Percentiles rank a stretch among this genome's conserved stretches.
Evolutionary conservation across 805 yeast species (phyloP).

Genomic region (Pichia membranifaciens): DNA sequence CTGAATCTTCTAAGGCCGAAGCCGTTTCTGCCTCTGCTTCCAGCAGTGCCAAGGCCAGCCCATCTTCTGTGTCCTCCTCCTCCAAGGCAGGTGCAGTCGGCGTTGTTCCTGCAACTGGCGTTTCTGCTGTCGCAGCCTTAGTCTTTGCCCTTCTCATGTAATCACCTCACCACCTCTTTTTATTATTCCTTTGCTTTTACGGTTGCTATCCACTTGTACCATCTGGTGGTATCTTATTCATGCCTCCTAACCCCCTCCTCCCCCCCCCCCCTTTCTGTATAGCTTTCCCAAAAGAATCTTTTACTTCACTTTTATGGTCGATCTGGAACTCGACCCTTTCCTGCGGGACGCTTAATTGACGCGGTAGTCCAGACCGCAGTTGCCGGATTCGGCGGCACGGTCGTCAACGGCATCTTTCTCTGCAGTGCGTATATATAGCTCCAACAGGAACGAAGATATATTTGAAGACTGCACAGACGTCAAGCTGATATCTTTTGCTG

Average conservation of each 20-base stretch:
- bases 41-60: background rate
- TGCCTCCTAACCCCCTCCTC: no score
- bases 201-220: background rate
- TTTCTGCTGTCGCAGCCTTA: conserved; percentile 1
- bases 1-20: background rate
- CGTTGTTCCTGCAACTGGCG: conserved; percentile 2
- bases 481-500: no score
- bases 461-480: no score
- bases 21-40: background rate
- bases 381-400: no score
- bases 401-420: no score
- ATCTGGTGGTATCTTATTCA: no score
- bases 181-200: background rate
- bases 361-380: background rate
- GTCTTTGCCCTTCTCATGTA: conserved; percentile 1
- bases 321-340: no score
- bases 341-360: background rate
- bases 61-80: background rate
- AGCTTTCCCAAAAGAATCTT: no score
- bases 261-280: no score
- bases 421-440: no score
- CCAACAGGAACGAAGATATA: no score
- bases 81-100: conserved; percentile 3
- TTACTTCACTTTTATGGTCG: no score
- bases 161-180: background rate